These are phyloP conservation scores for Phytophthora fragariaefolia DNA, from an alignment of 352 stramenopile genomes.

Conservation along the genomic window DNA sequence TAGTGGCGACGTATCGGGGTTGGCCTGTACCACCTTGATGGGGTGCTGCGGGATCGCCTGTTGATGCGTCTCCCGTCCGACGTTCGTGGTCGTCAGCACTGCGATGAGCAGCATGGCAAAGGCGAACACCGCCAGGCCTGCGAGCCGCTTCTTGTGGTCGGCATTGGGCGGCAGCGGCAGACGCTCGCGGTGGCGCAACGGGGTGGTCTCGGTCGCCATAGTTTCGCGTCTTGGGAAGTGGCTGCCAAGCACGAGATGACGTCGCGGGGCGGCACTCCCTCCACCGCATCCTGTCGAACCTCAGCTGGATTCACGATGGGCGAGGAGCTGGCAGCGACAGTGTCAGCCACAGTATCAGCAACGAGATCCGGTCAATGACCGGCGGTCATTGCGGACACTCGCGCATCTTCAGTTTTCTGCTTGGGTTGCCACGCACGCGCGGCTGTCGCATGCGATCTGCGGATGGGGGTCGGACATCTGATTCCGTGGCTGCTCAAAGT, in stretches of 20 bases:
- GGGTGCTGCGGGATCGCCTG: slow-evolving; percentile 15
- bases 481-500: too few species aligned
- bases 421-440: slow-evolving; percentile 18
- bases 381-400: neutral
- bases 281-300: neutral
- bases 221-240: slow-evolving; percentile 1
- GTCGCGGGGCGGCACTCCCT: too few species aligned
- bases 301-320: neutral
- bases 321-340: neutral
- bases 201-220: slow-evolving; percentile 39
- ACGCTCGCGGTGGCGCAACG: slow-evolving; percentile 22
- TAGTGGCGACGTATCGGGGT: slow-evolving; percentile 6
- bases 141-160: slow-evolving; percentile 21
- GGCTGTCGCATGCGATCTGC: slow-evolving; percentile 19
- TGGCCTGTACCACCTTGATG: slow-evolving; percentile 7
- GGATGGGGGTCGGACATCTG: slow-evolving; percentile 14
- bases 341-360: neutral
- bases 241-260: neutral
- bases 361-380: too few species aligned
- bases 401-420: slow-evolving; percentile 28
- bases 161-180: neutral
- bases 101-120: slow-evolving; percentile 25
- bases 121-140: slow-evolving; percentile 27
- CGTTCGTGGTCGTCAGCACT: slow-evolving; percentile 29
- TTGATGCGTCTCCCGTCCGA: slow-evolving; percentile 1